Conservation (phyloP, 139 green algal species). For the Monoraphidium neglectum region DNA sequence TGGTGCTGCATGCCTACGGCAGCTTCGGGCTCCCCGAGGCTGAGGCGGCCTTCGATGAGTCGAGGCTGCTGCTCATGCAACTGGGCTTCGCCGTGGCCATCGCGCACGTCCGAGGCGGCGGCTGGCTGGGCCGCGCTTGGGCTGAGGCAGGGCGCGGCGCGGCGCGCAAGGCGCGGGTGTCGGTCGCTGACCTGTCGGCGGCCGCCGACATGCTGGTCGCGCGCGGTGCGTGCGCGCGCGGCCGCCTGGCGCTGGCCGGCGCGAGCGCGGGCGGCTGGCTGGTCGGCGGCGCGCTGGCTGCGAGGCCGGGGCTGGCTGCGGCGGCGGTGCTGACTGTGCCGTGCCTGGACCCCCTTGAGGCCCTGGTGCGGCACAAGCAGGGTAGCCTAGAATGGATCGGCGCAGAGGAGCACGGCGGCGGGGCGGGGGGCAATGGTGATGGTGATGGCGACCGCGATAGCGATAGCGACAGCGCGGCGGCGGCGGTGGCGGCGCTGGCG, state of each 20-base stretch:
- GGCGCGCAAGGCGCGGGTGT: background rate
- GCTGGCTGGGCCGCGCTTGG: slow-evolving; percentile 9
- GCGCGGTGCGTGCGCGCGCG: background rate
- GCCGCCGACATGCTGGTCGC: background rate
- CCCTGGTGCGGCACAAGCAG: slow-evolving; percentile 7
- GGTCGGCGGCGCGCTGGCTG: slow-evolving; percentile 1
- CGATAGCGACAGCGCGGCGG: background rate
- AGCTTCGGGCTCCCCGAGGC: slow-evolving; percentile 19
- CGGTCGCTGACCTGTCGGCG: background rate
- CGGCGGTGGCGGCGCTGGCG: background rate
- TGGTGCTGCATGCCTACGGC: slow-evolving; percentile 25
- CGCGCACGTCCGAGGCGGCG: slow-evolving; percentile 26
- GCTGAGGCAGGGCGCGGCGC: slow-evolving; percentile 19
- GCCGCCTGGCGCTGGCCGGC: background rate
- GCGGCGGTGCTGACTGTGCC: slow-evolving; percentile 27
- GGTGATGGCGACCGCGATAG: background rate
- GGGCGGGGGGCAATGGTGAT: background rate
- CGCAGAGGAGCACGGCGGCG: background rate
- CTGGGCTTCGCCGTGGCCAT: slow-evolving; percentile 15
- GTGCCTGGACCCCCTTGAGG: slow-evolving; percentile 19
- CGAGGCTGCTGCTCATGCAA: slow-evolving; percentile 18
- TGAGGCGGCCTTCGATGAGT: slow-evolving; percentile 1
- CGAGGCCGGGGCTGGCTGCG: background rate
- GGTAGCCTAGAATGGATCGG: slow-evolving; percentile 6
- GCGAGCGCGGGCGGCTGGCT: slow-evolving; percentile 20